Conservation (phyloP, 2,329 filamentous ascomycete genomes). For the Exophiala phaeomuriformis region DNA sequence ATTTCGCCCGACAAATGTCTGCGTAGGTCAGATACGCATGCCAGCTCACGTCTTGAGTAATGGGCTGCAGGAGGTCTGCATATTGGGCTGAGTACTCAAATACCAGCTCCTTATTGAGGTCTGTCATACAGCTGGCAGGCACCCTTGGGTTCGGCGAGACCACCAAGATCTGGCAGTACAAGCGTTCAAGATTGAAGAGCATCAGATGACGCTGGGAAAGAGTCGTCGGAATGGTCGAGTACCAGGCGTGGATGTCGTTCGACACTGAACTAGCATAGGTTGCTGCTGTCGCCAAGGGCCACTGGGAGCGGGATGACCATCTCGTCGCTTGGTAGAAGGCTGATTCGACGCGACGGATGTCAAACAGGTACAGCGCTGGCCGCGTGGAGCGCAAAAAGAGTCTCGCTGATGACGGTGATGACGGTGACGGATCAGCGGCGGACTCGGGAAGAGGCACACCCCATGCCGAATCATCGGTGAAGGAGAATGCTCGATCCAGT, state of each 20-base stretch:
- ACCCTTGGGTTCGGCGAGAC: conserved; percentile 71
- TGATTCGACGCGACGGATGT: conserved; percentile 77
- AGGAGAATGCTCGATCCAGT: conserved; percentile 80
- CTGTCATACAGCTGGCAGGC: conserved; percentile 54
- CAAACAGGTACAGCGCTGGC: conserved; percentile 69
- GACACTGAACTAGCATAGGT: conserved; percentile 36
- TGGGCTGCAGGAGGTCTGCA: conserved; percentile 63
- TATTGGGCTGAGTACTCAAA: conserved; percentile 85
- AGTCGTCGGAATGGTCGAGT: conserved; percentile 61
- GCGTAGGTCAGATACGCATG: conserved; percentile 74
- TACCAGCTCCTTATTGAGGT: conserved; percentile 71
- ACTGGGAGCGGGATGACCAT: conserved; percentile 47
- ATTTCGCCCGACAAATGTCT: conserved; percentile 78
- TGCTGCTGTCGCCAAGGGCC: conserved; percentile 64
- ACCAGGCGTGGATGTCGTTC: conserved; percentile 66
- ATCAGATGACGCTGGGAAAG: conserved; percentile 60
- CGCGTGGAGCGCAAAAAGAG: conserved; percentile 54
- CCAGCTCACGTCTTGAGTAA: conserved; percentile 54
- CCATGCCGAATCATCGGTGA: conserved; percentile 72
- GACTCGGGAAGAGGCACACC: conserved; percentile 66
- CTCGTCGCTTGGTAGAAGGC: conserved; percentile 84
- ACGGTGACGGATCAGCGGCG: conserved; percentile 28
- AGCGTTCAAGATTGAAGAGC: conserved; percentile 77
- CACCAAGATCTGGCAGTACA: conserved; percentile 87
- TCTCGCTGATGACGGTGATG: conserved; percentile 5